Evolutionary conservation across 2,329 filamentous ascomycete species (phyloP).

Genomic region (Arachnomyces sp.): DNA sequence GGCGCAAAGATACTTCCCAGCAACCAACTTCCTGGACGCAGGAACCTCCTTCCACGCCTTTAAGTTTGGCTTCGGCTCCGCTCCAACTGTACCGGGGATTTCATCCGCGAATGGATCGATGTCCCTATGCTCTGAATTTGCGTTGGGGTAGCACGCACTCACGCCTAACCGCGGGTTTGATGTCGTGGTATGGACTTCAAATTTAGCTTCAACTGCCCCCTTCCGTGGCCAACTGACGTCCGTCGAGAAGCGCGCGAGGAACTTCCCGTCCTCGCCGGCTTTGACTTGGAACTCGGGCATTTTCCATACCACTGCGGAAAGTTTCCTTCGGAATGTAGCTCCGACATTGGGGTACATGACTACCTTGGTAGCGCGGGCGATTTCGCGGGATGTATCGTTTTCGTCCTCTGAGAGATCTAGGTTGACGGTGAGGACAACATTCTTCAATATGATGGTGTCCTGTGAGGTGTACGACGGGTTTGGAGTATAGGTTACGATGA

Average conservation of each 20-base stretch:
- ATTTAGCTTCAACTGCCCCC: slow-evolving; percentile 72
- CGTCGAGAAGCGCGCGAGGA: slow-evolving; percentile 74
- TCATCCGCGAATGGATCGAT: slow-evolving; percentile 44
- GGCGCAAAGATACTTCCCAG: slow-evolving; percentile 63
- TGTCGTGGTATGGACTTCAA: slow-evolving; percentile 57
- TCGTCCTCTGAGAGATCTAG: slow-evolving; percentile 34
- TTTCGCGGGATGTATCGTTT: slow-evolving; percentile 33
- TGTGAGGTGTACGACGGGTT: slow-evolving; percentile 58
- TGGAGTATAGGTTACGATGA: slow-evolving; percentile 74
- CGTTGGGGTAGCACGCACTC: slow-evolving; percentile 23
- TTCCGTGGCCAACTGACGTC: slow-evolving; percentile 62
- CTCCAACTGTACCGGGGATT: slow-evolving; percentile 18
- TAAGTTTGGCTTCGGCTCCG: slow-evolving; percentile 16
- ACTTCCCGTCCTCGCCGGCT: slow-evolving; percentile 52
- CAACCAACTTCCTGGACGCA: slow-evolving; percentile 58
- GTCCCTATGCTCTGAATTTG: slow-evolving; percentile 23
- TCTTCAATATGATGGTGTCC: slow-evolving; percentile 55
- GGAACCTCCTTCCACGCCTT: slow-evolving; percentile 59
- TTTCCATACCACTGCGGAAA: slow-evolving; percentile 38
- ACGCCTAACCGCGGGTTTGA: slow-evolving; percentile 60
- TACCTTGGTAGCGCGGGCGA: slow-evolving; percentile 32
- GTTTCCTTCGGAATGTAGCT: slow-evolving; percentile 38
- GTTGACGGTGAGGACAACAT: slow-evolving; percentile 62
- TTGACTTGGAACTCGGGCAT: slow-evolving; percentile 46
- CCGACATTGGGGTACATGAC: slow-evolving; percentile 40